Percentiles rank a stretch among this genome's conserved stretches.
Conservation (phyloP, 306 rosid species). For the Senna siamea region DNA sequence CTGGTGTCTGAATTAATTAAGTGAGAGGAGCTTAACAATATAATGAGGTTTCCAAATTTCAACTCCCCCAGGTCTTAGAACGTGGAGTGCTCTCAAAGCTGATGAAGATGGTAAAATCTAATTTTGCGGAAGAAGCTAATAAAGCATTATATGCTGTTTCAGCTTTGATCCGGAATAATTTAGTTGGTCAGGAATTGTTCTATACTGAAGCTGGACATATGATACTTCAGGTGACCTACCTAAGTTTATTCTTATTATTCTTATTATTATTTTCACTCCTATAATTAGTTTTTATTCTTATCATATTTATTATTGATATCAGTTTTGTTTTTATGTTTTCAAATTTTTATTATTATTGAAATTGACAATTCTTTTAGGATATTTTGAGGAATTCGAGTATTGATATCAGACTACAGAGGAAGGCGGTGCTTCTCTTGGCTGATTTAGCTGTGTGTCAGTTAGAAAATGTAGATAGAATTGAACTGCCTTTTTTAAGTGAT, state of each 20-base stretch:
- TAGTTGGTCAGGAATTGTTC: slow-evolving; percentile 67
- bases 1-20: slow-evolving; percentile 3
- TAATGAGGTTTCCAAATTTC: slow-evolving; percentile 28
- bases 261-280: not conserved
- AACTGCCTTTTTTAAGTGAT: slow-evolving; percentile 57
- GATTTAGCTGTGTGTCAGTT: slow-evolving; percentile 73
- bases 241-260: slow-evolving; percentile 18
- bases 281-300: not conserved
- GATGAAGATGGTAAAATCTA: slow-evolving; percentile 71
- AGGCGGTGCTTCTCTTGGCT: slow-evolving; percentile 70
- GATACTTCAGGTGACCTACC: slow-evolving; percentile 67
- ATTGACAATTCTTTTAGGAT: slow-evolving; percentile 49
- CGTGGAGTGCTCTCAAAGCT: slow-evolving; percentile 69
- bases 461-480: slow-evolving; percentile 49
- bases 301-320: not conserved
- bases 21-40: slow-evolving; percentile 32
- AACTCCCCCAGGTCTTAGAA: slow-evolving; percentile 62
- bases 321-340: not conserved
- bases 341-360: not conserved
- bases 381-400: slow-evolving; percentile 60
- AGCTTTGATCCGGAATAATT: slow-evolving; percentile 68
- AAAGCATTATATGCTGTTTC: slow-evolving; percentile 91
- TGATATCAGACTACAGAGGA: slow-evolving; percentile 71
- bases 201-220: slow-evolving; percentile 64
- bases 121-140: slow-evolving; percentile 71